Conservation (phyloP, 2,329 filamentous ascomycete species). For the Monilinia aucupariae region DNA sequence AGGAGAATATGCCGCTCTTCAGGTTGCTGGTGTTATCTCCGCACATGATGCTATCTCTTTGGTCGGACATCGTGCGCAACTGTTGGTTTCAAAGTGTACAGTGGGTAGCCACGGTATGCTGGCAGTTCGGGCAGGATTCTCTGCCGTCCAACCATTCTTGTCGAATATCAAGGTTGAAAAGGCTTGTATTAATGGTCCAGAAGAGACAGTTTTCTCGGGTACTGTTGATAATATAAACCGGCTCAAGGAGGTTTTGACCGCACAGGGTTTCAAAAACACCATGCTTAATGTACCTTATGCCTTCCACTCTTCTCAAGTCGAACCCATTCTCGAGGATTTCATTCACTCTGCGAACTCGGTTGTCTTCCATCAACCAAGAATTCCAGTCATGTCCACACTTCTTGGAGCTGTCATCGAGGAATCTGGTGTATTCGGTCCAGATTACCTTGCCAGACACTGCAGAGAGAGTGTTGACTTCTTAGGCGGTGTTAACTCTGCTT, state of each 20-base stretch:
- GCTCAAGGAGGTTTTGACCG: slow-evolving; percentile 43
- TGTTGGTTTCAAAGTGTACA: slow-evolving; percentile 61
- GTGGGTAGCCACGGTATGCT: slow-evolving; percentile 63
- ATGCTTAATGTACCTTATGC: slow-evolving; percentile 59
- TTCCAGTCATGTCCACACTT: slow-evolving; percentile 64
- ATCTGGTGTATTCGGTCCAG: slow-evolving; percentile 49
- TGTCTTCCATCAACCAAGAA: slow-evolving; percentile 48
- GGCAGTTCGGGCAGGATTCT: slow-evolving; percentile 41
- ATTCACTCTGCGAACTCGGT: slow-evolving; percentile 48
- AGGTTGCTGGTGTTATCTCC: slow-evolving; percentile 64
- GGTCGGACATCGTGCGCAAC: slow-evolving; percentile 59
- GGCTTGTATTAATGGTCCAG: slow-evolving; percentile 70
- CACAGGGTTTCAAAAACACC: slow-evolving; percentile 52
- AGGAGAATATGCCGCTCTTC: slow-evolving; percentile 67
- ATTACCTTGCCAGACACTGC: slow-evolving; percentile 61
- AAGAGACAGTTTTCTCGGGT: slow-evolving; percentile 65
- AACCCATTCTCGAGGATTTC: slow-evolving; percentile 55
- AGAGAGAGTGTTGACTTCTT: slow-evolving; percentile 66
- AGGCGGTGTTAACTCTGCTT: slow-evolving; percentile 48
- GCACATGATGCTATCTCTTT: slow-evolving; percentile 65
- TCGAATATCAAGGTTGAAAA: slow-evolving; percentile 28
- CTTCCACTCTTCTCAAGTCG: slow-evolving; percentile 60
- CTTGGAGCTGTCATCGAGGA: slow-evolving; percentile 54
- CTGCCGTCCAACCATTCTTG: slow-evolving; percentile 14
- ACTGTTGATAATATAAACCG: slow-evolving; percentile 50